Conservation (phyloP, 208 protist species). For the Crithidia sp. region DNA sequence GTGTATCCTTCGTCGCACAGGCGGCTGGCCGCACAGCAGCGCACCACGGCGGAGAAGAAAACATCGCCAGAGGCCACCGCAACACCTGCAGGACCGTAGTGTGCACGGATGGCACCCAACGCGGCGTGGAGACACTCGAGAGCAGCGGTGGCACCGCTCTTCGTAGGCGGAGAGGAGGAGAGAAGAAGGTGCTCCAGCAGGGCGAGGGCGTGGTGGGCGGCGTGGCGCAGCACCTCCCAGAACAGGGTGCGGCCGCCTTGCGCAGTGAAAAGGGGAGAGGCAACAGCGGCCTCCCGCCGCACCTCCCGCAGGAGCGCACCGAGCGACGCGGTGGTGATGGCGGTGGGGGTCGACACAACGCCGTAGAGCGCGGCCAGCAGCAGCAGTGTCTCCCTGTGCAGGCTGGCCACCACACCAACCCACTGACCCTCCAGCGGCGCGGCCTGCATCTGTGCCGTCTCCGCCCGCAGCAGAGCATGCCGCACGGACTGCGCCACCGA, state of each 20-base stretch:
- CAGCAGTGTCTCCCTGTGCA: slow-evolving; percentile 64
- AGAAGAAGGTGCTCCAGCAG: slow-evolving; percentile 46
- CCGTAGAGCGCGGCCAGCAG: slow-evolving; percentile 73
- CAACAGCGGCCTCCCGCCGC: slow-evolving; percentile 32
- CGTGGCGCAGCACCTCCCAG: slow-evolving; percentile 52
- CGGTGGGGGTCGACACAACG: slow-evolving; percentile 35
- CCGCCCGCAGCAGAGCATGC: slow-evolving; percentile 64
- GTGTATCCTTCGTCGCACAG: slow-evolving; percentile 56
- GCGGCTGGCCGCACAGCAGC: slow-evolving; percentile 52
- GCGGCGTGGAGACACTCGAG: slow-evolving; percentile 42
- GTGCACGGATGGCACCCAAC: slow-evolving; percentile 34
- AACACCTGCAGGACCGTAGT: slow-evolving; percentile 45
- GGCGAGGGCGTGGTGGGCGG: slow-evolving; percentile 55
- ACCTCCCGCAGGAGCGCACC: slow-evolving; percentile 32
- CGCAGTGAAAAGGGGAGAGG: slow-evolving; percentile 13
- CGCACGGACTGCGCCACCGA: slow-evolving; percentile 64
- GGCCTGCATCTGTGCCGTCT: slow-evolving; percentile 53
- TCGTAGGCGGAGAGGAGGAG: no score
- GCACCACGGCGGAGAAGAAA: slow-evolving; percentile 59
- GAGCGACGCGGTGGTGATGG: slow-evolving; percentile 36
- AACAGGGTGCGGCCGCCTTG: slow-evolving; percentile 21
- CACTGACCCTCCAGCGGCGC: slow-evolving; percentile 41
- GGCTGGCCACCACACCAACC: slow-evolving; percentile 38
- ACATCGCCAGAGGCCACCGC: slow-evolving; percentile 35
- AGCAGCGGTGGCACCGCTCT: neutral